Conservation (phyloP, 2,329 filamentous ascomycete genomes). For the Drechslerella stenobrocha region DNA sequence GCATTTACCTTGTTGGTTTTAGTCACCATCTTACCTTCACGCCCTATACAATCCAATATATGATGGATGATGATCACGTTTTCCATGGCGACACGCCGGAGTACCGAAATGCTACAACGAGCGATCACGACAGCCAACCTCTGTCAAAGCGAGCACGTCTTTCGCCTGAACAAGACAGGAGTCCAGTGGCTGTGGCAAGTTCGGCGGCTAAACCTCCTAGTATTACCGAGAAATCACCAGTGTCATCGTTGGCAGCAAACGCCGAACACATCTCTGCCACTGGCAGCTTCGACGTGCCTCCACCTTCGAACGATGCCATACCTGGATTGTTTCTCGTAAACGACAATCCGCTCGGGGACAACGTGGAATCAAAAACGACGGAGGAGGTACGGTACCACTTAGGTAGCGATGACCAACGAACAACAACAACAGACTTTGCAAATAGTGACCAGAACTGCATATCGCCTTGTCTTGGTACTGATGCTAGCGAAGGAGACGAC, state of each 20-base stretch:
- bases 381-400: background rate
- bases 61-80: constrained; percentile 39
- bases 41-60: background rate
- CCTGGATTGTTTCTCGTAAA: constrained; percentile 33
- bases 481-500: background rate
- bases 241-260: background rate
- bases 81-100: constrained; percentile 34
- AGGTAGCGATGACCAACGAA: background rate
- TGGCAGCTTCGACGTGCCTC: background rate
- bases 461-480: too few relatives aligned
- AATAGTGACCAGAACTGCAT: too few relatives aligned
- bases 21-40: too few relatives aligned
- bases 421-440: too few relatives aligned
- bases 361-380: background rate
- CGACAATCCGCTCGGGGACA: constrained; percentile 1
- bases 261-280: background rate
- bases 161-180: constrained; percentile 8
- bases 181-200: background rate
- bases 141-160: constrained; percentile 37
- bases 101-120: background rate
- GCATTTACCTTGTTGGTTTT: too few relatives aligned
- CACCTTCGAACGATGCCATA: constrained; percentile 4
- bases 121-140: constrained; percentile 21
- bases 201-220: background rate
- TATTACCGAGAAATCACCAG: background rate